A percentile compares a stretch with the other conserved stretches of the same genome.
Conservation (phyloP, 306 rosid genomes). For the Acacia acuminata region DNA sequence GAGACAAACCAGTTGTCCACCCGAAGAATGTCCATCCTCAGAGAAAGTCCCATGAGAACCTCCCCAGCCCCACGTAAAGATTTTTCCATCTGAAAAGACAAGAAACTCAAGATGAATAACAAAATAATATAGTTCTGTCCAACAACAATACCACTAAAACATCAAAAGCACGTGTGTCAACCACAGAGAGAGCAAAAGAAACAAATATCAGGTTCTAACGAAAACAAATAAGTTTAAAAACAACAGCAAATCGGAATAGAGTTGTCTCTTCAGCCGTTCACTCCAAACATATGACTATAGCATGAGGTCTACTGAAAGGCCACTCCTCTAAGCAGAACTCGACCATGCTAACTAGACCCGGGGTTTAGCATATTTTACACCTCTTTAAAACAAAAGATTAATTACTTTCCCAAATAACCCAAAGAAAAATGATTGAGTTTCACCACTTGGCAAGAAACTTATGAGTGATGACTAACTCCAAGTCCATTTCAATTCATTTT, state of each 20-base stretch:
- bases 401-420: not conserved
- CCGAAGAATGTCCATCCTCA: conserved; percentile 80
- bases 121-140: not conserved
- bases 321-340: conserved; percentile 13
- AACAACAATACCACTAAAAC: conserved; percentile 24
- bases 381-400: not conserved
- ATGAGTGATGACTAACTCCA: not conserved
- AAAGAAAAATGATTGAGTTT: not conserved
- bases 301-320: not conserved
- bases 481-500: not conserved
- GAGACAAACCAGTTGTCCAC: conserved; percentile 87
- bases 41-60: conserved; percentile 94
- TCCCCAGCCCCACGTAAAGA: conserved; percentile 99
- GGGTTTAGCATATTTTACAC: not conserved
- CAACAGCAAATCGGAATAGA: conserved; percentile 1
- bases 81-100: conserved; percentile 58
- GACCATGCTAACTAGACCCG: not conserved
- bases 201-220: conserved; percentile 18
- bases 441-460: conserved; percentile 7
- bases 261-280: not conserved
- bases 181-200: conserved; percentile 16
- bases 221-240: not conserved
- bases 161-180: conserved; percentile 28
- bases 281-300: conserved; percentile 8
- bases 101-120: conserved; percentile 27